Percentiles rank a stretch among this genome's conserved stretches.
Conservation (phyloP, 2,329 filamentous ascomycete species). For the Dothistroma septosporum region DNA sequence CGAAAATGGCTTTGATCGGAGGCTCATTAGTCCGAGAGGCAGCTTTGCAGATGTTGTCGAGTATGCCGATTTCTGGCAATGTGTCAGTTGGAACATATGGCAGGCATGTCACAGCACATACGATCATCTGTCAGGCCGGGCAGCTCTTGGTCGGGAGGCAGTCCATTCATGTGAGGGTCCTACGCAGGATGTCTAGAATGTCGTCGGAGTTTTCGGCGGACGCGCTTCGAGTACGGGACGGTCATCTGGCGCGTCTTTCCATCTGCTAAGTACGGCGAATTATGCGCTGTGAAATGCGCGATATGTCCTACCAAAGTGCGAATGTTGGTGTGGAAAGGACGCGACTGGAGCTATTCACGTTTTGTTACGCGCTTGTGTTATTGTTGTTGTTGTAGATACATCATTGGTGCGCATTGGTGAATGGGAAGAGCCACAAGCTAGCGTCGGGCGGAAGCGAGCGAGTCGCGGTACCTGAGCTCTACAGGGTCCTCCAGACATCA, state of each 20-base stretch:
- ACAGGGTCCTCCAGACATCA: neutral
- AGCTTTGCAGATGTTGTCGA: conserved; percentile 70
- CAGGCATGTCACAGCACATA: conserved; percentile 18
- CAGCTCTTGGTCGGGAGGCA: conserved; percentile 34
- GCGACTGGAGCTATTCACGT: conserved; percentile 7
- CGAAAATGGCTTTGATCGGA: conserved; percentile 73
- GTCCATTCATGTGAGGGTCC: conserved; percentile 30
- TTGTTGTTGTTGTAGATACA: neutral
- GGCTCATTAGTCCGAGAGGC: conserved; percentile 65
- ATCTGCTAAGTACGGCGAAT: conserved; percentile 5
- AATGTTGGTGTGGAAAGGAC: conserved; percentile 1
- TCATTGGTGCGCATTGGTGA: neutral
- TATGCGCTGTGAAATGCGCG: conserved; percentile 13
- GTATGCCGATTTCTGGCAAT: conserved; percentile 62
- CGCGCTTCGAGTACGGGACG: conserved; percentile 34
- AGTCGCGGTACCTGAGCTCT: neutral
- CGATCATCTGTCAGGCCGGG: conserved; percentile 41
- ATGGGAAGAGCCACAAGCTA: neutral
- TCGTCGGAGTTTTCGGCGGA: conserved; percentile 29
- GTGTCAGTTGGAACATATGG: neutral
- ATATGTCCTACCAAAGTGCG: conserved; percentile 1
- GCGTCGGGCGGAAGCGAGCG: neutral
- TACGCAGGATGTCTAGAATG: neutral
- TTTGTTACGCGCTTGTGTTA: conserved; percentile 7
- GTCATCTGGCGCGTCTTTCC: conserved; percentile 31